Percentiles rank a stretch among this genome's conserved stretches.
phyloP scores from a whole-genome alignment of 495 filamentous ascomycete genomes.

The Penicillium paradoxum region DNA sequence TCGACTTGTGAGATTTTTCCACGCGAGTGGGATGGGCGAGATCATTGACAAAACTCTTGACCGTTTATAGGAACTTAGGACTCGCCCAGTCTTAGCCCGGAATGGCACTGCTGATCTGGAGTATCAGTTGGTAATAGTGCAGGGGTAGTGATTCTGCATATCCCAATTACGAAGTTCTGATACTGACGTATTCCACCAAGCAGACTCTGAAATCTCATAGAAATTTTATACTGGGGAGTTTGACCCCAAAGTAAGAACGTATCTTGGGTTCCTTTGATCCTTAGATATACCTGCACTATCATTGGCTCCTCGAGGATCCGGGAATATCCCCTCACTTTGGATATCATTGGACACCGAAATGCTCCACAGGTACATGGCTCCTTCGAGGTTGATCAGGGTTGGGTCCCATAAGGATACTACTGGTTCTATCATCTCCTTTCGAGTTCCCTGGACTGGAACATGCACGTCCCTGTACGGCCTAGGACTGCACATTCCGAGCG shows the following conservation, averaged over 20 bases:
- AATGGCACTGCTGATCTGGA: no score
- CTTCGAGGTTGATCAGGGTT: background rate
- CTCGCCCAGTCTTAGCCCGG: no score
- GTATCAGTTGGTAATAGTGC: no score
- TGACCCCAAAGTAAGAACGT: background rate
- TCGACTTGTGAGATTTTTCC: no score
- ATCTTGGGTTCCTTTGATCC: background rate
- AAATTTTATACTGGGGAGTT: background rate
- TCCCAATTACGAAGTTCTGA: no score
- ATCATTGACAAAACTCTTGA: no score
- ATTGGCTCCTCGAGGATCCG: slow-evolving; percentile 2
- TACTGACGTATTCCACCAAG: no score
- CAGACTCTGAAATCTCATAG: background rate
- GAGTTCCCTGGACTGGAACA: background rate
- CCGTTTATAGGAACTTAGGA: no score
- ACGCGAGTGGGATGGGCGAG: no score
- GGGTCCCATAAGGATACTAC: background rate
- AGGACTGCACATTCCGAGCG: background rate
- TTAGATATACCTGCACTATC: slow-evolving; percentile 3
- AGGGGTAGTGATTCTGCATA: no score
- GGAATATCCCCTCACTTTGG: slow-evolving; percentile 2
- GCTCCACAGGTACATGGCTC: background rate
- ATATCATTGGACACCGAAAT: background rate
- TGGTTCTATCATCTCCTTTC: background rate
- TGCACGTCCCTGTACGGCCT: background rate